Evolutionary conservation across 805 yeast species (phyloP).

Genomic region (Metschnikowia orientalis): DNA sequence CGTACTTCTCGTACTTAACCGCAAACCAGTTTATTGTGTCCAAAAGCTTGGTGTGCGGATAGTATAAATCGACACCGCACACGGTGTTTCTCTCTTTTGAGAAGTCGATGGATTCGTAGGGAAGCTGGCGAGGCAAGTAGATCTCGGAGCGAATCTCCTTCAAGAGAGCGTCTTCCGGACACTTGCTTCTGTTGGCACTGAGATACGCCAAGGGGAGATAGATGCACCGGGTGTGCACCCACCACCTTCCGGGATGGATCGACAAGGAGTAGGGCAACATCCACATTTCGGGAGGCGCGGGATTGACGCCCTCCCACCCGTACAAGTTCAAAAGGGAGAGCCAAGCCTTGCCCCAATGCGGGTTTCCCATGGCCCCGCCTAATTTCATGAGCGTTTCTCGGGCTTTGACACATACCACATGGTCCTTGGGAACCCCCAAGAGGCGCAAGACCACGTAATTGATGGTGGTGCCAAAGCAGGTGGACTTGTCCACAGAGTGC

Average conservation of each 20-base stretch:
- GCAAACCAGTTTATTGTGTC: conserved; percentile 58
- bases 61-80: conserved; percentile 88
- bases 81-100: conserved; percentile 71
- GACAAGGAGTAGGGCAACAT: conserved; percentile 75
- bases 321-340: conserved; percentile 74
- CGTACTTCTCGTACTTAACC: conserved; percentile 60
- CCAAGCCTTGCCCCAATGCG: conserved; percentile 99
- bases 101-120: conserved; percentile 68
- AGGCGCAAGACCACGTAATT: conserved; percentile 81
- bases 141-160: conserved; percentile 70
- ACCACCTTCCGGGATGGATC: conserved; percentile 94
- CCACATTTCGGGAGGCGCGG: conserved; percentile 97
- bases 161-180: conserved; percentile 62
- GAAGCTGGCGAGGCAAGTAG: conserved; percentile 45
- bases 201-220: conserved; percentile 84
- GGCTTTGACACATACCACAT: conserved; percentile 76
- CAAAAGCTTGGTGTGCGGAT: conserved; percentile 77
- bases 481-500: conserved; percentile 86
- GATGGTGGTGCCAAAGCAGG: conserved; percentile 90
- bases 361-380: conserved; percentile 88
- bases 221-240: conserved; percentile 97
- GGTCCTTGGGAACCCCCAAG: conserved; percentile 68
- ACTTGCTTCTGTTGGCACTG: conserved; percentile 50
- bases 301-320: conserved; percentile 95
- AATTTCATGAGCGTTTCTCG: conserved; percentile 59